Evolutionary conservation across 192 early-diverging fungal genomes (phyloP).

Genomic region (Coemansia sp.): DNA sequence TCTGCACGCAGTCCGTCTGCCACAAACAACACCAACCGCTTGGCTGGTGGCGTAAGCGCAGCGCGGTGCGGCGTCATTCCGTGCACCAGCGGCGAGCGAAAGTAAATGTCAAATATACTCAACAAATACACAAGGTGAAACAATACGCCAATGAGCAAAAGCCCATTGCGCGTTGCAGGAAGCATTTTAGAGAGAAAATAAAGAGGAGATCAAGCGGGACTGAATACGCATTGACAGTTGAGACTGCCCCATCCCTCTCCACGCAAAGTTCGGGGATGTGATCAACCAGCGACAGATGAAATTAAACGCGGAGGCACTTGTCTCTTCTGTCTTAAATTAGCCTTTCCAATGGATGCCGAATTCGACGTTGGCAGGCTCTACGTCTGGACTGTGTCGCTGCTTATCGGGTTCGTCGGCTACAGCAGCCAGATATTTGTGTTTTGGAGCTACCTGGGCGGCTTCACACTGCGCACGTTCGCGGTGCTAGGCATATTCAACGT

Average conservation of each 20-base stretch:
- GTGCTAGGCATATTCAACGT: slow-evolving; percentile 77
- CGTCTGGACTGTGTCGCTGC: slow-evolving; percentile 58
- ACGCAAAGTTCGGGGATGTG: too few species aligned
- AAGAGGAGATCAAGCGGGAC: neutral
- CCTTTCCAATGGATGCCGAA: slow-evolving; percentile 26
- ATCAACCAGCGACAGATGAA: too few species aligned
- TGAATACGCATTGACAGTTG: neutral
- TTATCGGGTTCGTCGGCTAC: slow-evolving; percentile 64
- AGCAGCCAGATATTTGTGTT: slow-evolving; percentile 64
- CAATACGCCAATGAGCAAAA: slow-evolving; percentile 79
- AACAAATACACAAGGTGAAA: slow-evolving; percentile 90
- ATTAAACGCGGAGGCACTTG: neutral
- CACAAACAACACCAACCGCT: slow-evolving; percentile 84
- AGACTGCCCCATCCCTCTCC: too few species aligned
- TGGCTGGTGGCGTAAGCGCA: slow-evolving; percentile 70
- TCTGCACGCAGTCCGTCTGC: slow-evolving; percentile 94
- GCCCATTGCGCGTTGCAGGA: slow-evolving; percentile 50
- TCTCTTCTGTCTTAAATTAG: neutral
- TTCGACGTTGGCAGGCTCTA: slow-evolving; percentile 53
- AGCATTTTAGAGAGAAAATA: slow-evolving; percentile 23
- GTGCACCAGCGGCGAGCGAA: slow-evolving; percentile 95
- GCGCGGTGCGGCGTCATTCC: slow-evolving; percentile 88
- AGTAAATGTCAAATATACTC: slow-evolving; percentile 98
- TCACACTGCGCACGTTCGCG: slow-evolving; percentile 35
- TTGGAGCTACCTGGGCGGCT: slow-evolving; percentile 57